A percentile compares a stretch with the other conserved stretches of the same genome.
These are phyloP conservation scores for Calonectria montana DNA, from an alignment of 2,329 filamentous ascomycete species.

Conservation along the genomic window DNA sequence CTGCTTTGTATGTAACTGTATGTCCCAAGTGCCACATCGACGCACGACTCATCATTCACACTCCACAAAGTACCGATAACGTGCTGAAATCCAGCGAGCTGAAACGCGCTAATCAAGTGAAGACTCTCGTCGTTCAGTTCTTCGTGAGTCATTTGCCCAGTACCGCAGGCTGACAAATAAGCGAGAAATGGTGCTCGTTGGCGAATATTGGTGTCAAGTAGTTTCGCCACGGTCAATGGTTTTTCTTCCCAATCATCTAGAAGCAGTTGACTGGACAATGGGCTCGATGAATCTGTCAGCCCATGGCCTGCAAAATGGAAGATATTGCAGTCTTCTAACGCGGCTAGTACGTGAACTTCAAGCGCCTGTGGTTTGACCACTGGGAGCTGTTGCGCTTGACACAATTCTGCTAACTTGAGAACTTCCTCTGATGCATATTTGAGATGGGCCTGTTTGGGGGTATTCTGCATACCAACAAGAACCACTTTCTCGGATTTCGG, in stretches of 20 bases:
- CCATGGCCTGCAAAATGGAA: not conserved
- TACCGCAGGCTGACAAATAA: not conserved
- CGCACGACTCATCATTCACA: not conserved
- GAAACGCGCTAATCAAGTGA: not conserved
- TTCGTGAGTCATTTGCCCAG: not conserved
- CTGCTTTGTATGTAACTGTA: not conserved
- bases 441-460: not conserved
- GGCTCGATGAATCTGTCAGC: not conserved
- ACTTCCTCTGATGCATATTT: not conserved
- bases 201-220: not conserved
- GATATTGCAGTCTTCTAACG: not conserved
- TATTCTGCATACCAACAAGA: not conserved
- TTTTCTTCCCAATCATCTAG: not conserved
- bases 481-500: not conserved
- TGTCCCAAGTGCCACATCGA: not conserved
- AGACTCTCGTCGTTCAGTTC: not conserved
- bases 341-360: not conserved
- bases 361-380: not conserved
- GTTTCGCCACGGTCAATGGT: not conserved
- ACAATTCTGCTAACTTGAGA: not conserved
- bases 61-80: not conserved
- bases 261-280: not conserved
- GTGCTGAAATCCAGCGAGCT: not conserved
- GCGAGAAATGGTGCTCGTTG: not conserved
- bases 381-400: not conserved